phyloP scores from a whole-genome alignment of 352 stramenopile species.

The Pythium vanterpoolii region DNA sequence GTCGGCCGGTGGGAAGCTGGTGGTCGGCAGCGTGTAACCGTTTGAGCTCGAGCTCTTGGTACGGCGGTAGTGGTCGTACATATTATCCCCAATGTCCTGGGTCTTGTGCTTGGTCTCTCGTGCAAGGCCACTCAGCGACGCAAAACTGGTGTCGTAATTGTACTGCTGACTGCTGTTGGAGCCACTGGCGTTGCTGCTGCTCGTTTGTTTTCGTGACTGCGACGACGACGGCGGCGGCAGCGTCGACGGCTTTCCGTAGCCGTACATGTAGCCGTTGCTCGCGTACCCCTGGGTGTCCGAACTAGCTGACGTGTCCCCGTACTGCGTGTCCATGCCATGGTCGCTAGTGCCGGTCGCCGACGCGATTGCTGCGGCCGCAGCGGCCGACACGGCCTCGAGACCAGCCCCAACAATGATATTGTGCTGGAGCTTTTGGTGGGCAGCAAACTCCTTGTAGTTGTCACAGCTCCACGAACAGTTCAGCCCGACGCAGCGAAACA shows the following conservation, averaged over 20 bases:
- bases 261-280: conserved; percentile 19
- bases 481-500: conserved; percentile 67
- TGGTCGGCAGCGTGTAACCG: conserved; percentile 18
- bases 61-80: conserved; percentile 20
- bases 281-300: conserved; percentile 5
- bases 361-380: conserved; percentile 1
- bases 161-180: conserved; percentile 7
- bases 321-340: conserved; percentile 3
- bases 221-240: conserved; percentile 8
- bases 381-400: conserved; percentile 14
- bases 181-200: conserved; percentile 2
- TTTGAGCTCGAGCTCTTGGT: conserved; percentile 2
- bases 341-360: not conserved
- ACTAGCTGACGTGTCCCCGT: conserved; percentile 12
- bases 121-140: conserved; percentile 15
- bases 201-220: conserved; percentile 20
- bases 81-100: conserved; percentile 13
- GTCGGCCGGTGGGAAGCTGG: conserved; percentile 20
- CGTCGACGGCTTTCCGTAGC: conserved; percentile 18
- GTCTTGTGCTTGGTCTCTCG: conserved; percentile 22
- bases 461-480: conserved; percentile 62
- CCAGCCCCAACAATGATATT: conserved; percentile 59
- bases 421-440: conserved; percentile 75
- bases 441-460: conserved; percentile 84
- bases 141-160: conserved; percentile 21